Base-by-base conservation (phyloP, 1,139 yeast genomes). In the Casaregolazyma suthepensis region DNA sequence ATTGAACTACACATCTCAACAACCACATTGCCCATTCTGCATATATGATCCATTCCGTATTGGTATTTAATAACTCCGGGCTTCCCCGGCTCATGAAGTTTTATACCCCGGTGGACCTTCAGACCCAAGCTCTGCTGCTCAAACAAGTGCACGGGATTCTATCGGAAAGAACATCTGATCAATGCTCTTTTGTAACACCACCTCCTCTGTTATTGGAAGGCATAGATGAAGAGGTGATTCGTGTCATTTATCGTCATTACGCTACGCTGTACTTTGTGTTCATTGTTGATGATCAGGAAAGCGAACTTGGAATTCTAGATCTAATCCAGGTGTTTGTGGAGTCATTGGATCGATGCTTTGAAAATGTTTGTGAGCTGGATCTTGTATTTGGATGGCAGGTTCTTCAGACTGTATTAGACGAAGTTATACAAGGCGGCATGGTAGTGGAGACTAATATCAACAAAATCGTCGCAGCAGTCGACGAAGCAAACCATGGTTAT, bases 311-410 rank as follows among this genome's bases (percentile, higher is more conserved):
- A 2, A 91, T 93, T 49, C 71, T 93, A 48, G 99, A 93, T 68
- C 74, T 93, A 66, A 93, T 94, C 56, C 99, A 94, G 66, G 98
- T 94, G 49, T 93, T 93, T 75, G 99, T 93, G 5, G 98, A 93
- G 68, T 87, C 96, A 53, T 76, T 93, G 58, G 97, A 93, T 67
- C 81, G 86, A 58, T 93, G 99, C 69, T 93, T 93, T 70, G 83
- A 84, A 59, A 91, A 91, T 63, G 99, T 93, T 5, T 91, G 97
- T 69, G 99, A 93, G 67, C 76, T 93, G 60, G 99, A 93, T 69
- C 75, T 93, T 61, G 97, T 94, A 22, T 91, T 90, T 59, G 97
- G 97, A 23, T 93, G 98, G 97, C 97, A 93, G 69, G 95, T 90
- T 13, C 73, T 93, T 45, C 96, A 93, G 66, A 86, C 96, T 1